A percentile compares a stretch with the other conserved stretches of the same genome.
Evolutionary conservation across 805 yeast genomes (phyloP).

Genomic region (Pichia phayaonensis): DNA sequence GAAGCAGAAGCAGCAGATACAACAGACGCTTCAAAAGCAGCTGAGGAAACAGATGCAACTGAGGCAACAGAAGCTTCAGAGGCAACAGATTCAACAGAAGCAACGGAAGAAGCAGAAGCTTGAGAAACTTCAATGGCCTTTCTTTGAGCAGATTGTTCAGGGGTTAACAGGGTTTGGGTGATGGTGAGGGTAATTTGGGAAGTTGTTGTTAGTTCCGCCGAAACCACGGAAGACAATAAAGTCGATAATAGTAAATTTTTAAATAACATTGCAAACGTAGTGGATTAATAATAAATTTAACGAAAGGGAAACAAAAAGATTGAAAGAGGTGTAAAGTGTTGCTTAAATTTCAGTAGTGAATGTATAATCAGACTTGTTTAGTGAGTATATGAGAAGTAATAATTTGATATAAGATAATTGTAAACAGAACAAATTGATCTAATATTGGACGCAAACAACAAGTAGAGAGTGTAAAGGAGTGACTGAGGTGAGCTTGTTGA

Average conservation of each 20-base stretch:
- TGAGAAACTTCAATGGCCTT: constrained; percentile 11
- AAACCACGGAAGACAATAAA: constrained; percentile 18
- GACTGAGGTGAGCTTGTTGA: constrained; percentile 26
- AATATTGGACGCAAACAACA: neutral
- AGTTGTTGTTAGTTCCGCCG: constrained; percentile 35
- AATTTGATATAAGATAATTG: neutral
- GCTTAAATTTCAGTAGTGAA: neutral
- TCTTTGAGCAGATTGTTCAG: constrained; percentile 33
- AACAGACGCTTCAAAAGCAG: constrained; percentile 19
- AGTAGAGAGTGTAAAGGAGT: constrained; percentile 18
- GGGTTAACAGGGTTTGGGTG: constrained; percentile 39
- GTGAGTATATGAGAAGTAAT: no score
- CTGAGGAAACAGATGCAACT: constrained; percentile 27
- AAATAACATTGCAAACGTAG: constrained; percentile 24
- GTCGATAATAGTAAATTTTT: constrained; percentile 21
- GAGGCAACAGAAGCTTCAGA: constrained; percentile 26
- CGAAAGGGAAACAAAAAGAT: neutral
- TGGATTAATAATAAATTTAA: neutral
- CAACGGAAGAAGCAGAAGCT: constrained; percentile 17
- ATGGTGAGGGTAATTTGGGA: constrained; percentile 37
- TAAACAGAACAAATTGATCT: no score
- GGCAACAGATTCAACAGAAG: constrained; percentile 17
- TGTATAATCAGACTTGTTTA: no score
- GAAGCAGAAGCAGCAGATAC: constrained; percentile 20
- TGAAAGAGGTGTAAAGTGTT: neutral